Base-by-base conservation (phyloP, 768 basidiomycete genomes). In the Trametopsis cervina region DNA sequence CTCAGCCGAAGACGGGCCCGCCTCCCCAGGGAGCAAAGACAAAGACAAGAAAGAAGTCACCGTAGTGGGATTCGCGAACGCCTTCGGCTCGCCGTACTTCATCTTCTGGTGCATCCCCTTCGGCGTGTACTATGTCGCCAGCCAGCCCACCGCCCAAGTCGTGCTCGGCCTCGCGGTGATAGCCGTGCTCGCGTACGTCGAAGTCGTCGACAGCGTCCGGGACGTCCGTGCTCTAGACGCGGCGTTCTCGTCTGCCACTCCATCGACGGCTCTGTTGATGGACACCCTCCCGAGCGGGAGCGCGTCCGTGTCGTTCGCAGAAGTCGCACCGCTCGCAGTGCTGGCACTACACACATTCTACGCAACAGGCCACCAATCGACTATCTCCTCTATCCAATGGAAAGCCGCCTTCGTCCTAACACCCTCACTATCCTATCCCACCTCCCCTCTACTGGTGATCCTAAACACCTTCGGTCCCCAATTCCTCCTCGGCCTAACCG, bases 331-430 rank as follows among this genome's bases (percentile, higher is more conserved):
- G 0, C 63, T 97, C 12, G 84, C 85, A 0, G 74, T 97, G 6
- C 71, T 96, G 10, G 85, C 83, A 0, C 65, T 87, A 33, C 76
- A 89, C 42, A 65, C 77, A 6, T 98, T 94, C 73, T 89, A 87
- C 61, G 72, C 78, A 0, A 97, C 94, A 0, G 95, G 96, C 2
- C 96, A 99, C 59, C 93, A 98, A 65, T 76, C 92, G 1, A 84
- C 84, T 2, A 73, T 98, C 33, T 77, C 90, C 1, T 86, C 89
- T 2, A 78, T 99, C 37, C 95, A 98, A 56, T 99, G 95, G 96
- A 96, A 96, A 63, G 68, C 85, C 1, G 94, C 88, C 5, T 99
- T 98, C 65, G 63, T 97, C 23, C 73, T 99, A 47, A 78, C 81
- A 2, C 69, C 78, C 2, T 79, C 73, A 0, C 69, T 92, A 38